Conservation (phyloP, 2,329 filamentous ascomycete species). For the Epichloe scottii region DNA sequence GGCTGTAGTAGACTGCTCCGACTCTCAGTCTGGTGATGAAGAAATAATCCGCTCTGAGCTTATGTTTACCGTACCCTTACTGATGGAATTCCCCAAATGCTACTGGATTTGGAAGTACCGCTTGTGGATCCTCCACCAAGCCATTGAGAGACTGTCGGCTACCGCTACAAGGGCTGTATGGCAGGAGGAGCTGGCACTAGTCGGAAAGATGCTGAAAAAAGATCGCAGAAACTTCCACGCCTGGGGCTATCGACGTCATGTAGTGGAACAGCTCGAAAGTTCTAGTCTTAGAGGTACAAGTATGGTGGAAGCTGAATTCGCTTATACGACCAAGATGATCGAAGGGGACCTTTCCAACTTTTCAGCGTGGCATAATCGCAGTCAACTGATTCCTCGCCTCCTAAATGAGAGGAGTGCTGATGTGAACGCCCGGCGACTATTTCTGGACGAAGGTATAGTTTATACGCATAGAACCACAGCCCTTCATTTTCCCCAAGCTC, state of each 20-base stretch:
- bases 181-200: constrained; percentile 71
- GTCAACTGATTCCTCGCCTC: constrained; percentile 66
- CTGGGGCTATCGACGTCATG: constrained; percentile 78
- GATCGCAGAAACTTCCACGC: constrained; percentile 94
- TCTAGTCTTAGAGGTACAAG: constrained; percentile 37
- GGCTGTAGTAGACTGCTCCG: not conserved
- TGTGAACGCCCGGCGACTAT: constrained; percentile 46
- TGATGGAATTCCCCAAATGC: constrained; percentile 84
- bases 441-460: constrained; percentile 52
- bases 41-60: constrained; percentile 58
- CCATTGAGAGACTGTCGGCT: constrained; percentile 48
- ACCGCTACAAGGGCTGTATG: constrained; percentile 54
- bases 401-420: constrained; percentile 58
- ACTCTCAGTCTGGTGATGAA: not conserved
- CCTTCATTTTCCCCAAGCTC: not conserved
- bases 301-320: constrained; percentile 70
- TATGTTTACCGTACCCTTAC: constrained; percentile 67
- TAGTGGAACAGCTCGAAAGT: constrained; percentile 65
- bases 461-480: constrained; percentile 18
- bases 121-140: constrained; percentile 67
- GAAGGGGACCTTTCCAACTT: constrained; percentile 81
- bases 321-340: constrained; percentile 86
- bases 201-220: constrained; percentile 74
- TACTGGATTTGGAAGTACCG: constrained; percentile 99
- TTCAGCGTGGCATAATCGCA: constrained; percentile 89